These are phyloP conservation scores for Cyberlindnera xylosilytica DNA, from an alignment of 805 yeast genomes.

Conservation along the genomic window DNA sequence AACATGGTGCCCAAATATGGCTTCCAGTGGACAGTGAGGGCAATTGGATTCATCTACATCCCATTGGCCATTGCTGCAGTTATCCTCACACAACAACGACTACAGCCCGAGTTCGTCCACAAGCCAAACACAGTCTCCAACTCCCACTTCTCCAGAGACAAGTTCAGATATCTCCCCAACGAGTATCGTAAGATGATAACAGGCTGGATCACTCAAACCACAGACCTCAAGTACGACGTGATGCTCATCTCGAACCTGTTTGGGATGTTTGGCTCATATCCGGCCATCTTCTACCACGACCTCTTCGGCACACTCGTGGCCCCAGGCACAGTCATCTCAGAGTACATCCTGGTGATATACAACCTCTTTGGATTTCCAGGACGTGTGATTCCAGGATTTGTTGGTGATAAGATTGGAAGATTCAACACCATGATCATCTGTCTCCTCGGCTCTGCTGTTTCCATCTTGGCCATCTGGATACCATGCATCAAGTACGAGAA, in stretches of 20 bases:
- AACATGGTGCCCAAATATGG: conserved; percentile 18
- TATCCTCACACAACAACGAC: conserved; percentile 16
- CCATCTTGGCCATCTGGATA: conserved; percentile 20
- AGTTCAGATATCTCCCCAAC: conserved; percentile 11
- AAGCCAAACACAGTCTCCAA: conserved; percentile 19
- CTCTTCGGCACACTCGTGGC: conserved; percentile 19
- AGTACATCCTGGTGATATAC: conserved; percentile 20
- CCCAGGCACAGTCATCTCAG: conserved; percentile 13
- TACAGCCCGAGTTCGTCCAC: conserved; percentile 13
- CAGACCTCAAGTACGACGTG: conserved; percentile 7
- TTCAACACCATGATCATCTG: conserved; percentile 16
- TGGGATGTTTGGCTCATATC: conserved; percentile 25
- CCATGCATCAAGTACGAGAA: conserved; percentile 15
- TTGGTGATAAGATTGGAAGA: conserved; percentile 23
- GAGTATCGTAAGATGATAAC: conserved; percentile 12
- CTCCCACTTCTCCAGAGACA: conserved; percentile 12
- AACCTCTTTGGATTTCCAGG: conserved; percentile 26
- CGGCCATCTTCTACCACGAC: conserved; percentile 26
- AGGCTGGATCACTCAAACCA: conserved; percentile 15
- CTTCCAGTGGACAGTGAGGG: conserved; percentile 20
- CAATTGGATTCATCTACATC: conserved; percentile 23
- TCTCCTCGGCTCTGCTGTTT: conserved; percentile 7
- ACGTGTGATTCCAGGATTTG: conserved; percentile 22
- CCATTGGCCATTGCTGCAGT: conserved; percentile 18
- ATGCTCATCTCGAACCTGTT: conserved; percentile 17